Conservation (phyloP, 257 asterid genomes). For the Plantago major region DNA sequence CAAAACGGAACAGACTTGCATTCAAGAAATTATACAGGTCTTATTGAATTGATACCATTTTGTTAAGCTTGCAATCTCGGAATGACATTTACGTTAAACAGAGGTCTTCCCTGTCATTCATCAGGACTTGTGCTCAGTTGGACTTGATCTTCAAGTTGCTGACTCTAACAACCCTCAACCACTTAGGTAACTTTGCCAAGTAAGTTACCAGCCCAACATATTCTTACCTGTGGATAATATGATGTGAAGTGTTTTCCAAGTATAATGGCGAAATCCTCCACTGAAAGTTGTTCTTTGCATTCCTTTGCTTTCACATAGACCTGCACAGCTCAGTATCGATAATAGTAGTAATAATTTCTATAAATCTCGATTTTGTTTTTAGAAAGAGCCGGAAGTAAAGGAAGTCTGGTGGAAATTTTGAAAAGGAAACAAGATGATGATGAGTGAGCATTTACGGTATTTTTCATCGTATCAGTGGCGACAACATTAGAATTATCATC, state of each 20-base stretch:
- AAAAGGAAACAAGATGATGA: background rate
- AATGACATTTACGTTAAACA: background rate
- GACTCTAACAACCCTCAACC: constrained; percentile 4
- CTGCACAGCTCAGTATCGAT: constrained; percentile 34
- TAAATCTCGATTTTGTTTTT: no score
- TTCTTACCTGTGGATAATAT: constrained; percentile 69
- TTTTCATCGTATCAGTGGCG: constrained; percentile 96
- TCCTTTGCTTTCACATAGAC: constrained; percentile 96
- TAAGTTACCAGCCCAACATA: no score
- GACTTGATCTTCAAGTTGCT: background rate
- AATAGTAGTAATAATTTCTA: background rate
- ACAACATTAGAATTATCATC: constrained; percentile 71
- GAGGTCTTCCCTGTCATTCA: background rate
- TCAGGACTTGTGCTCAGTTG: background rate
- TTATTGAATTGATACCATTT: no score
- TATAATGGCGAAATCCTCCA: constrained; percentile 76
- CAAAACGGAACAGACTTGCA: constrained; percentile 12
- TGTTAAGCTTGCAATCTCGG: no score
- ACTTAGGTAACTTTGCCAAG: background rate
- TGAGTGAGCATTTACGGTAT: constrained; percentile 47
- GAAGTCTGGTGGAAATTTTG: background rate
- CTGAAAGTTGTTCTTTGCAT: constrained; percentile 54
- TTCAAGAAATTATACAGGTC: constrained; percentile 1
- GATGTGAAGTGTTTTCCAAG: constrained; percentile 88
- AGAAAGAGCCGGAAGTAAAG: no score